Evolutionary conservation across 2,329 filamentous ascomycete species (phyloP), one percentile per base, ranked within the genome.

Genomic region (Botryotinia globosa): DNA sequence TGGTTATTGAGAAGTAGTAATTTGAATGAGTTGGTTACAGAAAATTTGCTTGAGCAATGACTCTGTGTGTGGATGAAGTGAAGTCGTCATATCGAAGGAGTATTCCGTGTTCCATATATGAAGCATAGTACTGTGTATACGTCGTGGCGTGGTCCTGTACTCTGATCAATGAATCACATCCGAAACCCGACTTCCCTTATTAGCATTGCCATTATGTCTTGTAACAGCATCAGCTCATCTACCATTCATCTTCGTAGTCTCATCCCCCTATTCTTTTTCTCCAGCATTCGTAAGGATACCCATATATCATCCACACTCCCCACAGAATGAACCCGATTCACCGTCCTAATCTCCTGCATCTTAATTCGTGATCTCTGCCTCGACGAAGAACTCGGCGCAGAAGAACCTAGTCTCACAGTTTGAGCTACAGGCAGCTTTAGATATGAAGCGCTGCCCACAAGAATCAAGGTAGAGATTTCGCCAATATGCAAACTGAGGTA

Each of bases 1-100:
- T 79, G 34, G 69, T 76, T 48, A 75, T 79, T 61, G 73, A 61
- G 16, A 77, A 77, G 71, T 77, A 76, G 69, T 66, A 34, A 39
- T 66, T 58, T 68, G 25, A 20, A n/a, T 14, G 16, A 29, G 9
- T 9, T 39, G 9, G 9, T 14, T 29, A 18, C 16, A 54, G 4
- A 54, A 10, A n/a, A 20, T 37, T 4, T 37, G 37, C 16, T 42
- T 9, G 4, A 6, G 16, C 9, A 2, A n/a, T 39, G 14, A 14
- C 16, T 29, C 14, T 42, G 16, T 42, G 16, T 29, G 14, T 42
- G 2, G 25, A 7, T 63, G 14, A 18, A 29, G 25, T 18, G 37
- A 44, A 6, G 22, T 54, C 16, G 34, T 7, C 37, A 42, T 8
- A 29, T 16, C 16, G 39, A 44, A 42, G 39, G 12, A 63, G 4